Conservation (phyloP, 2,329 filamentous ascomycete species). For the Teratosphaeria gauchensis region DNA sequence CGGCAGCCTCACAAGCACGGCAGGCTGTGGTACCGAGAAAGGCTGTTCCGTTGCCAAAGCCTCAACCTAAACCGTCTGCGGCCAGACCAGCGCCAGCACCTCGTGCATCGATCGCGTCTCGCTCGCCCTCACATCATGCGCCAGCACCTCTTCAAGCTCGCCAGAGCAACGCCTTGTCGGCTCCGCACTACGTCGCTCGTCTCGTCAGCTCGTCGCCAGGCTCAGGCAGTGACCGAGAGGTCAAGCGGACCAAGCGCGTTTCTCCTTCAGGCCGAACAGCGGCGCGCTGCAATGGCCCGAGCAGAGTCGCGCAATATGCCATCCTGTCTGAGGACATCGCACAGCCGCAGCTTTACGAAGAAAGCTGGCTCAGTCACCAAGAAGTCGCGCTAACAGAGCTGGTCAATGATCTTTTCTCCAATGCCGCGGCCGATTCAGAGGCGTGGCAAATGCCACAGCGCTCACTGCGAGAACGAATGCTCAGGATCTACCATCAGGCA, state of each 20-base stretch:
- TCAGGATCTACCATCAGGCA: slow-evolving; percentile 45
- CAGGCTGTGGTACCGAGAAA: slow-evolving; percentile 10
- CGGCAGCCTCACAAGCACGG: slow-evolving; percentile 14
- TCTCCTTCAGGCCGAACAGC: background rate
- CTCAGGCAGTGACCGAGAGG: background rate
- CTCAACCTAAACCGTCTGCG: background rate
- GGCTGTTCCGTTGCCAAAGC: slow-evolving; percentile 7
- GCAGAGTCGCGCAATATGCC: background rate
- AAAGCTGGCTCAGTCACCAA: slow-evolving; percentile 53
- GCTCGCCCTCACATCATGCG: background rate
- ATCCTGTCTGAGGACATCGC: slow-evolving; percentile 31
- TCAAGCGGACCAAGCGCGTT: background rate
- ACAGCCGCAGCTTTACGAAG: slow-evolving; percentile 51
- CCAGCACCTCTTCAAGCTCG: background rate
- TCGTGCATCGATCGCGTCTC: background rate
- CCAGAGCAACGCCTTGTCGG: background rate
- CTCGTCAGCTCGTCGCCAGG: slow-evolving; percentile 3
- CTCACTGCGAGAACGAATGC: slow-evolving; percentile 37
- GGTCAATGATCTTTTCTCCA: slow-evolving; percentile 46
- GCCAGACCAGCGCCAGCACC: background rate
- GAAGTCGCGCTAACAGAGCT: slow-evolving; percentile 53
- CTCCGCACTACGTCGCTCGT: background rate
- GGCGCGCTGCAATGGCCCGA: background rate
- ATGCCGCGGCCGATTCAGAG: slow-evolving; percentile 22
- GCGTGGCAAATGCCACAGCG: background rate